Base-by-base conservation (phyloP, 306 rosid species). In the Medicago truncatula region DNA sequence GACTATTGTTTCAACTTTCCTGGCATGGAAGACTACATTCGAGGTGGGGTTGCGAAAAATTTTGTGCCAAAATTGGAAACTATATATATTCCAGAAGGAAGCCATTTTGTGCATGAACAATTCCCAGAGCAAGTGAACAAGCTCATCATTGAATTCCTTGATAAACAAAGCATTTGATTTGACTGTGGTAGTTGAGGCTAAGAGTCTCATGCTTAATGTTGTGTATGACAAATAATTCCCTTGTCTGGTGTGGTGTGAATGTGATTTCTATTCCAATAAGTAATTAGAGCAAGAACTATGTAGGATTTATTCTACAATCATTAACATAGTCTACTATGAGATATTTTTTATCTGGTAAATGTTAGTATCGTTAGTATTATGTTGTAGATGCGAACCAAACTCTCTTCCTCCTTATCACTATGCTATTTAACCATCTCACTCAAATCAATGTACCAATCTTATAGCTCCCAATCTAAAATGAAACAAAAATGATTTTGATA, bases 51-150 rank as follows among this genome's bases (percentile, higher is more conserved):
- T 4, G 82, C 81, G 76, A 88, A 86, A 66, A 74, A 88, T 1
- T 57, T 80, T 61, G 91, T 86, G 40, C 88, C 96, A 0, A 65
- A 85, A 52, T 76, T 86, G 80, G 89, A 90, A 9, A 77, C 70
- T 50, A 71, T 52, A 20, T 85, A 13, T 74, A 11, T 85, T 25
- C 82, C 82, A 25, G 89, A 88, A 62, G 96, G 96, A 66, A 68
- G 34, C 16, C 96, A 86, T 71, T 90, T 86, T 80, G 81, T 85
- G 44, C 88, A 80, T 4, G 91, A 90, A 67, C 93, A 88, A 71
- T 57, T 80, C 23, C 91, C 88, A 6, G 81, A 88, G 67, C 73
- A 86, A 74, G 79, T 88, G 47, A 88, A 88, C 82, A 76, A 85
- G 71, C 86, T 83, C 62, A 75, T 90, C 57, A 63, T 88, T 68